Percentiles rank a stretch among this genome's conserved stretches.
These are phyloP conservation scores for Hypoxylon sp. DNA, from an alignment of 2,329 filamentous ascomycete genomes.

Conservation along the genomic window DNA sequence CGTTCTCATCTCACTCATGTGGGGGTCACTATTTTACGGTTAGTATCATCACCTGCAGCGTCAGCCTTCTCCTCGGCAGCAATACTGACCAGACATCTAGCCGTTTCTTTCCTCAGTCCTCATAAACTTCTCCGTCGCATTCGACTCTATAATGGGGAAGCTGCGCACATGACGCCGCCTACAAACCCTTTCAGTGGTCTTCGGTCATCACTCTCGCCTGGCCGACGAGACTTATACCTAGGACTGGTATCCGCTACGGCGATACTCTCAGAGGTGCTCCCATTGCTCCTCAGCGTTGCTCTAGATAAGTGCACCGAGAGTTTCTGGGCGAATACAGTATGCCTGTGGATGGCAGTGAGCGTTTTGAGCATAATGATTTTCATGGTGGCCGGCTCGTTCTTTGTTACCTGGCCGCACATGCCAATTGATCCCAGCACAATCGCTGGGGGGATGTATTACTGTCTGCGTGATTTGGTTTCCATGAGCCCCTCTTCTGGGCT, in stretches of 20 bases:
- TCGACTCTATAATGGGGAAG: conserved; percentile 48
- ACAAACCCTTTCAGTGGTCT: conserved; percentile 58
- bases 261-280: conserved; percentile 59
- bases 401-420: conserved; percentile 54
- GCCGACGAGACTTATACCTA: conserved; percentile 50
- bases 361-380: conserved; percentile 54
- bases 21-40: conserved; percentile 49
- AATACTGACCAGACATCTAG: conserved; percentile 41
- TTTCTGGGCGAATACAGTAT: conserved; percentile 50
- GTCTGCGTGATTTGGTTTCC: conserved; percentile 30
- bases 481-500: conserved; percentile 29
- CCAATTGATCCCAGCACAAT: conserved; percentile 57
- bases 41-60: conserved; percentile 15
- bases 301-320: conserved; percentile 55
- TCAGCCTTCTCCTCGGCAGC: not conserved
- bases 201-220: conserved; percentile 46
- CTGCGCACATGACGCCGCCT: conserved; percentile 50
- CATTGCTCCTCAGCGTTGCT: conserved; percentile 58
- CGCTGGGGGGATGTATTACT: conserved; percentile 56
- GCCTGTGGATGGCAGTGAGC: conserved; percentile 50
- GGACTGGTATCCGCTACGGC: conserved; percentile 52
- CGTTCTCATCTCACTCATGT: conserved; percentile 47
- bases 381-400: conserved; percentile 51
- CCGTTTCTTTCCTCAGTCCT: conserved; percentile 55
- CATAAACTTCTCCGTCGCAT: conserved; percentile 52